Percentiles rank a stretch among this genome's conserved stretches.
These are phyloP conservation scores for Alternaria panax DNA, from an alignment of 2,329 filamentous ascomycete genomes.

Conservation along the genomic window DNA sequence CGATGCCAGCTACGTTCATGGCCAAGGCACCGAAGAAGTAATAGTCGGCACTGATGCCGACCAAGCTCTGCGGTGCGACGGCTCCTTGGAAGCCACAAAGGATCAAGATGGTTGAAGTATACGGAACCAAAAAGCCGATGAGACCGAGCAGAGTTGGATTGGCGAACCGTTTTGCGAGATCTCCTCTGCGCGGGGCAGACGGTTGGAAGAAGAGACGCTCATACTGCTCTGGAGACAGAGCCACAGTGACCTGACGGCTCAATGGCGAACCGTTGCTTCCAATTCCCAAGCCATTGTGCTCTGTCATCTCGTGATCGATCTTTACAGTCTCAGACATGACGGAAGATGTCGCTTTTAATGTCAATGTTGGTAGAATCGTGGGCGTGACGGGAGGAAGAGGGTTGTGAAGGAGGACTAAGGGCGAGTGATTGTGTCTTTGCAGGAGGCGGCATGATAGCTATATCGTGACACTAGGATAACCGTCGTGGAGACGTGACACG, in stretches of 20 bases:
- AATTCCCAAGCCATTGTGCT: constrained; percentile 19
- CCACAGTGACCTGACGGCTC: constrained; percentile 31
- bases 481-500: not conserved
- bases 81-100: constrained; percentile 32
- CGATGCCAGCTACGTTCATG: constrained; percentile 30
- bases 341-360: not conserved
- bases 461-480: not conserved
- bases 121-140: constrained; percentile 29
- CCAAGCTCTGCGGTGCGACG: constrained; percentile 24
- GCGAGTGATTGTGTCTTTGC: not conserved
- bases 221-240: constrained; percentile 29
- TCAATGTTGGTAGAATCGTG: not conserved
- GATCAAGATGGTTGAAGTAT: constrained; percentile 30
- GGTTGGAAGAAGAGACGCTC: constrained; percentile 36
- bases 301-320: constrained; percentile 25
- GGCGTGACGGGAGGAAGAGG: not conserved
- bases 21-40: constrained; percentile 34
- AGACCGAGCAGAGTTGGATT: constrained; percentile 31
- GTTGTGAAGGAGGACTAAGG: not conserved
- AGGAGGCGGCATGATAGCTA: not conserved
- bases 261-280: constrained; percentile 15
- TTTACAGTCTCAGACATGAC: constrained; percentile 23
- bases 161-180: constrained; percentile 29
- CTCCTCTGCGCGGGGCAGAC: constrained; percentile 27
- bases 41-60: constrained; percentile 31